These are phyloP conservation scores for Colletotrichum musicola DNA, from an alignment of 2,329 filamentous ascomycete species.

Conservation along the genomic window DNA sequence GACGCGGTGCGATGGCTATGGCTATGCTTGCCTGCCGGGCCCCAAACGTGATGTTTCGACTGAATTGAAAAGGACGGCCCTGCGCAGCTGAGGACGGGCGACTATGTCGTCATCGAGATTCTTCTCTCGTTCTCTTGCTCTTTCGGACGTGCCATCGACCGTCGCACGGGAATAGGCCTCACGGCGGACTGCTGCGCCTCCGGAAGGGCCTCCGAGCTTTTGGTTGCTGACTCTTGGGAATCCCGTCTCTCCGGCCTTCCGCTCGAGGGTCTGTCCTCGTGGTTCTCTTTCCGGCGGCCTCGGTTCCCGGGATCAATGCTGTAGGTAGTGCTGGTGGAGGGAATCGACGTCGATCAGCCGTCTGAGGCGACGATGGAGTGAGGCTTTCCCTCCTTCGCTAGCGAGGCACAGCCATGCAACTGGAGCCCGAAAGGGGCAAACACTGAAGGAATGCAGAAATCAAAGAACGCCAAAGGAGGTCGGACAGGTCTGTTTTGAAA, in stretches of 20 bases:
- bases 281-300: neutral
- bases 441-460: neutral
- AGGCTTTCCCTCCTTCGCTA: neutral
- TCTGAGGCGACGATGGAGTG: neutral
- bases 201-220: neutral
- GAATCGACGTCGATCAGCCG: conserved; percentile 4
- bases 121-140: too few species aligned
- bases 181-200: conserved; percentile 15
- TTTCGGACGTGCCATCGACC: neutral
- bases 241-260: neutral
- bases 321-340: neutral
- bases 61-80: neutral
- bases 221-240: too few species aligned
- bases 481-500: neutral
- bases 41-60: neutral
- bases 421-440: neutral
- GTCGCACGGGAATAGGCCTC: conserved; percentile 9
- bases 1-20: too few species aligned
- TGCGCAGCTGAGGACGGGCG: conserved; percentile 15
- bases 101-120: neutral
- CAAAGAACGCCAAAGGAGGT: neutral
- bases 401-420: conserved; percentile 15
- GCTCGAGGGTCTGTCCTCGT: neutral
- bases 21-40: too few species aligned
- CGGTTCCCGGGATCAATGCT: conserved; percentile 22